Evolutionary conservation across 1,139 yeast genomes (phyloP).

Genomic region (Blastobotrys apis): DNA sequence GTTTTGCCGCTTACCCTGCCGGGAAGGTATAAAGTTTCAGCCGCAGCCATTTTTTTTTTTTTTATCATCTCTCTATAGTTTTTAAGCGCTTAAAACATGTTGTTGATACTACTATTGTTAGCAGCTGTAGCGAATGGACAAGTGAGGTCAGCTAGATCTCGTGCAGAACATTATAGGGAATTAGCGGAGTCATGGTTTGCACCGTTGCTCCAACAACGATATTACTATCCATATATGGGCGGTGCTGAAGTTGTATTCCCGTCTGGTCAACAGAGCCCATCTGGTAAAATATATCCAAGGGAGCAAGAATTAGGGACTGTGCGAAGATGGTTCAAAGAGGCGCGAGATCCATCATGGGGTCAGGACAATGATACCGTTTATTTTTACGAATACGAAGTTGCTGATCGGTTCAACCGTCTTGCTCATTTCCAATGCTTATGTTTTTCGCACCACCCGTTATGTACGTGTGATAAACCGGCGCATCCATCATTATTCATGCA

Average conservation of each 20-base stretch:
- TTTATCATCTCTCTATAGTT: too few species aligned
- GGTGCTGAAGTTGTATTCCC: constrained; percentile 1
- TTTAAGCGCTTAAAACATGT: background rate
- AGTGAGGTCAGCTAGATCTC: background rate
- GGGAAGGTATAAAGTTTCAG: too few species aligned
- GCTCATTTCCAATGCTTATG: constrained; percentile 8
- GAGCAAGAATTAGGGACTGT: background rate
- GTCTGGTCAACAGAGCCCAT: background rate
- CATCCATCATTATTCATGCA: constrained; percentile 2
- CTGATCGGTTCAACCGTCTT: constrained; percentile 1
- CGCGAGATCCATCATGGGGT: constrained; percentile 2
- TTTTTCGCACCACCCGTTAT: background rate
- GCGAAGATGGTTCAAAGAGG: constrained; percentile 5
- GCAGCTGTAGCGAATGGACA: background rate
- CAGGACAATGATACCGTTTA: background rate
- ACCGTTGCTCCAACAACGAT: background rate
- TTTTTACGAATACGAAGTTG: constrained; percentile 6
- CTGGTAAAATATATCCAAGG: constrained; percentile 1
- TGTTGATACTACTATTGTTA: background rate
- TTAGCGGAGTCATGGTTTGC: background rate
- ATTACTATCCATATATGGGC: constrained; percentile 3
- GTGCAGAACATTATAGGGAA: background rate
- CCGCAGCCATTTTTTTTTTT: too few species aligned
- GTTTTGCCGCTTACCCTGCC: too few species aligned
- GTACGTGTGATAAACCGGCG: constrained; percentile 4